Base-by-base conservation (phyloP, 2,329 filamentous ascomycete genomes). In the Emergomyces africanus region DNA sequence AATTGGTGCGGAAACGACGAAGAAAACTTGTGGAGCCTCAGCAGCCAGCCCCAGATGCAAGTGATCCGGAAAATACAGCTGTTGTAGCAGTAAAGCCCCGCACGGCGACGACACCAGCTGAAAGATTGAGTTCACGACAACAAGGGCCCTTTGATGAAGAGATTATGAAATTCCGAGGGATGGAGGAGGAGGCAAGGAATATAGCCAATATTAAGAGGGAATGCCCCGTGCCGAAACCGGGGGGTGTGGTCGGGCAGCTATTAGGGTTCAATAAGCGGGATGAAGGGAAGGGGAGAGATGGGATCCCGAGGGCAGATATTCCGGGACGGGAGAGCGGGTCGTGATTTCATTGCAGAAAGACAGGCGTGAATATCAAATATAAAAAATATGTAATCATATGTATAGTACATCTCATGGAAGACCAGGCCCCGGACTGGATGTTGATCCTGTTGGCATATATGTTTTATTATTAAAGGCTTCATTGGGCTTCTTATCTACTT, bases 161-260 rank as follows among this genome's bases (percentile, higher is more conserved):
- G 74, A 78, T 65, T 69, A 77, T 63, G 62, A 75, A 68, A 64
- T 78, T 71, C 61, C 65, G 72, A 39, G 70, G 74, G 54, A 68
- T 75, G 66, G 70, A 73, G 66, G 72, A 70, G 64, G 72, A 75
- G 63, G 73, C 72, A 62, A 66, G 72, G 58, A 64, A 63, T 35
- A 58, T 78, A 58, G 67, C 71, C 6, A 78, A 76, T 58, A 69
- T 74, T 51, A 79, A 79, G 68, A 81, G 89, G 67, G 89, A 95
- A 70, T 99, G 94, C 70, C 94, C 94, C 0, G 85, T 99, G 14
- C 94, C 94, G 5, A 96, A 96, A 74, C 92, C 94, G 0, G 80
- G 84, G 37, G 91, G 90, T 2, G 75, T 90, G 39, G 75, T 95
- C 51, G 89, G 88, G 14, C 82, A 88, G 68, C 78, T 92, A 65